These are phyloP conservation scores for Didymella arachidicola DNA, from an alignment of 2,329 filamentous ascomycete species.

Conservation along the genomic window DNA sequence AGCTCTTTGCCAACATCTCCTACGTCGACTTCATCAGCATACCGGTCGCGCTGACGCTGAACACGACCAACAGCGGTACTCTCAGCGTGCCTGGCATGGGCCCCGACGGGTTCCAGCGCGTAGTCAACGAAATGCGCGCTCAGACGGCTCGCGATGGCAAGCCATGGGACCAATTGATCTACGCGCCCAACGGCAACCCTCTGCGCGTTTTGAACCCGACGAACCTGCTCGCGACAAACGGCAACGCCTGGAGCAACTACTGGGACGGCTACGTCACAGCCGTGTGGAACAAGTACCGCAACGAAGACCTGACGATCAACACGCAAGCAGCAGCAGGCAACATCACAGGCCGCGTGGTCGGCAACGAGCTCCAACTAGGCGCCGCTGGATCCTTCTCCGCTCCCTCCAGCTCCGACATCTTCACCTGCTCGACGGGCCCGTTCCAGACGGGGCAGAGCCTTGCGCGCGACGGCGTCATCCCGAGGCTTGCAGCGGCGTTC, in stretches of 20 bases:
- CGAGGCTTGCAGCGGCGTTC: slow-evolving; percentile 77
- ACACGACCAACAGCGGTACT: slow-evolving; percentile 49
- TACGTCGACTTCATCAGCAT: slow-evolving; percentile 77
- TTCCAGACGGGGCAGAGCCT: slow-evolving; percentile 58
- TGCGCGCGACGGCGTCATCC: slow-evolving; percentile 67
- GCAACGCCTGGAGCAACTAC: slow-evolving; percentile 59
- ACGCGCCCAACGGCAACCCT: slow-evolving; percentile 48
- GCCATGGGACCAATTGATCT: slow-evolving; percentile 67
- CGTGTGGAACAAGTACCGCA: slow-evolving; percentile 59
- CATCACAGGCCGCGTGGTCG: slow-evolving; percentile 59
- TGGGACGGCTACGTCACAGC: slow-evolving; percentile 61
- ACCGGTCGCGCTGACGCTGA: slow-evolving; percentile 55
- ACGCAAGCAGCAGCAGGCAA: slow-evolving; percentile 69
- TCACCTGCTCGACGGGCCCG: slow-evolving; percentile 70
- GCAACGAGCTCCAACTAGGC: slow-evolving; percentile 53
- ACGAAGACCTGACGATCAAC: slow-evolving; percentile 63
- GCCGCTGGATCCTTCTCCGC: slow-evolving; percentile 59
- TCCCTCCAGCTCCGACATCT: slow-evolving; percentile 67
- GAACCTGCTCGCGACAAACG: slow-evolving; percentile 56
- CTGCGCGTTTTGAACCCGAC: slow-evolving; percentile 56
- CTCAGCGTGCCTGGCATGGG: slow-evolving; percentile 65
- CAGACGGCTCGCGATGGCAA: slow-evolving; percentile 65
- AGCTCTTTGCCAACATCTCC: slow-evolving; percentile 65
- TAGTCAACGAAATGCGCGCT: slow-evolving; percentile 62
- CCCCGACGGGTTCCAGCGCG: slow-evolving; percentile 62